Conservation (phyloP, 1,139 yeast genomes). For the Ogataea hybrid region DNA sequence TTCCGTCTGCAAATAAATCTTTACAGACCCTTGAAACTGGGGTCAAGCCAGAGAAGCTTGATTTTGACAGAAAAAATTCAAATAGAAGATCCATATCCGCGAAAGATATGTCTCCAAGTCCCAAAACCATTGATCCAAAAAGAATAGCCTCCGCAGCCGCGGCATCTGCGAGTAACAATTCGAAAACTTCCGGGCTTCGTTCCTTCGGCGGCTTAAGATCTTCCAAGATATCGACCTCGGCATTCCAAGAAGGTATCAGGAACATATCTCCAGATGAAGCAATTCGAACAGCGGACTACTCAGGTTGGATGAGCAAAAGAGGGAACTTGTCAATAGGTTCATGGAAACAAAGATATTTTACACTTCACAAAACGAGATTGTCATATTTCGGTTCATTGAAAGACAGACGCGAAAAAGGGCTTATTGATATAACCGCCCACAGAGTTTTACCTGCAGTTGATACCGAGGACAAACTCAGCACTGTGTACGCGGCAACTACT, state of each 20-base stretch:
- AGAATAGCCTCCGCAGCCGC: slow-evolving; percentile 25
- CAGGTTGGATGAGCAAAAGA: slow-evolving; percentile 96
- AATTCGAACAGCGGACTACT: slow-evolving; percentile 66
- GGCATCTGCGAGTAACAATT: slow-evolving; percentile 6
- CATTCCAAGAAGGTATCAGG: slow-evolving; percentile 90
- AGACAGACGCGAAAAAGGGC: slow-evolving; percentile 84
- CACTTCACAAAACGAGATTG: slow-evolving; percentile 87
- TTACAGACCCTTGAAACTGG: background rate
- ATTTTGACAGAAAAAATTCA: slow-evolving; percentile 8
- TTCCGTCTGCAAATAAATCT: too few species aligned
- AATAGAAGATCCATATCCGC: slow-evolving; percentile 39
- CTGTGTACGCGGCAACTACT: slow-evolving; percentile 87
- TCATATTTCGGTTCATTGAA: slow-evolving; percentile 81
- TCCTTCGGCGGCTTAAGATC: slow-evolving; percentile 31
- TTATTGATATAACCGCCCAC: slow-evolving; percentile 94
- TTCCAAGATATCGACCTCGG: slow-evolving; percentile 69
- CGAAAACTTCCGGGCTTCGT: slow-evolving; percentile 20
- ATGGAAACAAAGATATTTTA: slow-evolving; percentile 89
- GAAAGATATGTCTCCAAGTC: slow-evolving; percentile 30
- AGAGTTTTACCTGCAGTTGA: slow-evolving; percentile 75
- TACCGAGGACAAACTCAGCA: slow-evolving; percentile 72
- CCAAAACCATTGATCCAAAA: slow-evolving; percentile 25
- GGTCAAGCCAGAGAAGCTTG: background rate
- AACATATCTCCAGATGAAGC: slow-evolving; percentile 76
- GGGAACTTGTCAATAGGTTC: slow-evolving; percentile 83